Base-by-base conservation (phyloP, 495 filamentous ascomycete species). In the Cudoniella acicularis region DNA sequence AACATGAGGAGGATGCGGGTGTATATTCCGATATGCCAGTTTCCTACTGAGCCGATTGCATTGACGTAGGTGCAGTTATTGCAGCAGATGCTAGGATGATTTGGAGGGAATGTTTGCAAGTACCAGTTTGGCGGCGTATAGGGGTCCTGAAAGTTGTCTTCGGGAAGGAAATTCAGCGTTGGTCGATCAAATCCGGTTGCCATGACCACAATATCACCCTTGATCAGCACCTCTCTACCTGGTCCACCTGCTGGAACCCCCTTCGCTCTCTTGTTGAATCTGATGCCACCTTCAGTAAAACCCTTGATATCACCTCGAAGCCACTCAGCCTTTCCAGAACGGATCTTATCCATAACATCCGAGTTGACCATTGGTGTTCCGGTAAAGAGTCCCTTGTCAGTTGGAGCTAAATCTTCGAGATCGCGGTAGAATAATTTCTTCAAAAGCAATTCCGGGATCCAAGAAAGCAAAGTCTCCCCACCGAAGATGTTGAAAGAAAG, bases 1-100 rank as follows among this genome's bases (percentile, higher is more conserved):
- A 93, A 93, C 88, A 93, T 91, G 26, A 94, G 79, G 27, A 95
- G 74, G 59, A 95, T 85, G 0, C 91, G 76, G 0, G 90, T 94
- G 71, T 93, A 94, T 55, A 96, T 92, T 17, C 90, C 91, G 25
- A 94, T 92, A 61, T 96, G 90, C 77, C 87, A 93, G 66, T 94
- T 91, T 0, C 89, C 88, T 0, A 92, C 88, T 0, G 84, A 81
- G 1, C 91, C 90, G 60, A 96, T 93, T 1, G 86, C 90, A 56
- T 87, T 85, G 40, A 92, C 76, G 56, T 92, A 94, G 0, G 90
- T 93, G 75, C 48, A 91, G 68, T 96, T 96, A 73, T 89, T 91
- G 63, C 83, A 85, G 57, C 85, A 89, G 22, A 93, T 77, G 46
- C 80, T 82, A 1, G 82, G 77, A 60, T 87, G 81, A 10, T 71